Evolutionary conservation across 805 yeast genomes (phyloP).

Genomic region (Lipomyces yamanashiensis): DNA sequence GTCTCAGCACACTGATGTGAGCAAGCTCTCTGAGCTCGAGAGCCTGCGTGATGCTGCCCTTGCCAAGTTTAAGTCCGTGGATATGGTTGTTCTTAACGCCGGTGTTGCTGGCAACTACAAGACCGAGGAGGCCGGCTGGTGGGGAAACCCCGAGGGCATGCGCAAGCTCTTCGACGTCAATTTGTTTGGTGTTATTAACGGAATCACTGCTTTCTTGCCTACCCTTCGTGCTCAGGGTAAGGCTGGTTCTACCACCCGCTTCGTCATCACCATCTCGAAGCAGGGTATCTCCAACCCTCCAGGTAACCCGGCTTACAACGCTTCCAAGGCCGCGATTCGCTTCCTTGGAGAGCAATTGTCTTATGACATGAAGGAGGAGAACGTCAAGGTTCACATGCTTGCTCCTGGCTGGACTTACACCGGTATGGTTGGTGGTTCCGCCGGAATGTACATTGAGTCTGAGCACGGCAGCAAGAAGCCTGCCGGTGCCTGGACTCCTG

Average conservation of each 20-base stretch:
- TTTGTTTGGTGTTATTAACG: constrained; percentile 41
- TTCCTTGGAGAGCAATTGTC: constrained; percentile 47
- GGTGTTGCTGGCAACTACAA: constrained; percentile 36
- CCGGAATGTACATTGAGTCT: constrained; percentile 26
- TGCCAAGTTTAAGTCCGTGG: constrained; percentile 34
- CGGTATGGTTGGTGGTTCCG: constrained; percentile 35
- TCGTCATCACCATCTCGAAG: constrained; percentile 41
- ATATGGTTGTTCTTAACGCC: constrained; percentile 41
- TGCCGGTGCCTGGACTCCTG: constrained; percentile 42
- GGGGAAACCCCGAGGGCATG: constrained; percentile 37
- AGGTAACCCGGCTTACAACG: constrained; percentile 62
- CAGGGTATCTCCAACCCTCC: constrained; percentile 49
- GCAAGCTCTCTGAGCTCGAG: constrained; percentile 33
- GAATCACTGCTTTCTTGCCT: constrained; percentile 39
- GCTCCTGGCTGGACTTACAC: constrained; percentile 43
- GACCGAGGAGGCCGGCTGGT: constrained; percentile 35
- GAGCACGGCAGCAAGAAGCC: constrained; percentile 34
- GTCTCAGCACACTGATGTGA: constrained; percentile 36
- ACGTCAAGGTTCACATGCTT: constrained; percentile 37
- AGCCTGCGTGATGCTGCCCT: constrained; percentile 36
- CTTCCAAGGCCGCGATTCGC: constrained; percentile 61
- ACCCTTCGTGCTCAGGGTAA: constrained; percentile 30
- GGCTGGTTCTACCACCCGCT: constrained; percentile 22
- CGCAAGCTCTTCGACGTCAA: constrained; percentile 38
- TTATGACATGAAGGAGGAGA: constrained; percentile 36